phyloP scores from a whole-genome alignment of 2,329 filamentous ascomycete species.

The Biscogniauxia sp. region DNA sequence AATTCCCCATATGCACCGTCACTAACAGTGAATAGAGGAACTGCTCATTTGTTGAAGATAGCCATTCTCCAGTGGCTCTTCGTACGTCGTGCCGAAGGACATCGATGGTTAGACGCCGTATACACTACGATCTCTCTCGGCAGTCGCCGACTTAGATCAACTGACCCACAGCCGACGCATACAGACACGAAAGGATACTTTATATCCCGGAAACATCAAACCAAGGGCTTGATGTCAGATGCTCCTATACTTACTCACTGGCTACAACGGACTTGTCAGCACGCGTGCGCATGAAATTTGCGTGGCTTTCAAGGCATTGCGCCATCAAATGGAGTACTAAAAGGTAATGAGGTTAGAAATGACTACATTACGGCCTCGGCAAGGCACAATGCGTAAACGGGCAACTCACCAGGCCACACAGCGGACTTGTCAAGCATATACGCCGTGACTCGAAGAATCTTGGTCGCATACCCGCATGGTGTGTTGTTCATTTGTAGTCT shows the following conservation, averaged over 20 bases:
- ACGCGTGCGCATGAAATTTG: conserved; percentile 48
- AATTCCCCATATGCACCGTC: too few species aligned
- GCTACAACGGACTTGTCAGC: conserved; percentile 51
- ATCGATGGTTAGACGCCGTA: too few species aligned
- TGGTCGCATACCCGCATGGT: conserved; percentile 76
- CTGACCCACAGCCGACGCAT: too few species aligned
- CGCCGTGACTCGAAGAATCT: conserved; percentile 79
- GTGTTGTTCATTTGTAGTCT: conserved; percentile 57
- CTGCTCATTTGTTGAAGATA: too few species aligned
- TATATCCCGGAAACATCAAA: neutral
- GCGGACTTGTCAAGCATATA: conserved; percentile 85
- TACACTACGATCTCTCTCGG: too few species aligned
- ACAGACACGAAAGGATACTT: too few species aligned
- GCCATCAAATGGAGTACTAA: conserved; percentile 54
- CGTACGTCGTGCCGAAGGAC: too few species aligned
- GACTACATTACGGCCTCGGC: neutral
- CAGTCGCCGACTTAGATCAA: too few species aligned
- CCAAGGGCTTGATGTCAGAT: neutral
- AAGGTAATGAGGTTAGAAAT: conserved; percentile 9
- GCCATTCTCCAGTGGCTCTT: too few species aligned
- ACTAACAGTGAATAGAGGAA: too few species aligned
- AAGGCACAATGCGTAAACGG: neutral
- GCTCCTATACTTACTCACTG: conserved; percentile 31
- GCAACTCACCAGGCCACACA: conserved; percentile 80
- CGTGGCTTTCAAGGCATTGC: conserved; percentile 54